Evolutionary conservation across 441 rosid genomes (phyloP).

Genomic region (Populus hybrid): DNA sequence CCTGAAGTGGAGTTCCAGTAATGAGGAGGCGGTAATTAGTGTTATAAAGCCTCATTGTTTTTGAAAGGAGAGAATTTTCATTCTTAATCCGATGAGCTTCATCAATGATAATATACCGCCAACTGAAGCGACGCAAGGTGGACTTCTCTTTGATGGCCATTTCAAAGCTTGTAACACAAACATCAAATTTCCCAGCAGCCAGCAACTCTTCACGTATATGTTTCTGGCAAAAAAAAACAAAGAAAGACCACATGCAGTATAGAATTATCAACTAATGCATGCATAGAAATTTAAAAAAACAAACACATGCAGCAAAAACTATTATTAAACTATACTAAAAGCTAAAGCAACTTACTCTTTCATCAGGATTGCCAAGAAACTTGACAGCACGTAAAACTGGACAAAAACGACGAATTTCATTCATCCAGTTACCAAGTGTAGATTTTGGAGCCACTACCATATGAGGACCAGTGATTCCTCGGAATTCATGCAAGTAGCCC

Average conservation of each 20-base stretch:
- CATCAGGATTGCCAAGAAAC: slow-evolving; percentile 99
- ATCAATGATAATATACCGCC: slow-evolving; percentile 97
- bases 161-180: slow-evolving; percentile 98
- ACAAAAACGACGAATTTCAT: slow-evolving; percentile 97
- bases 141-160: slow-evolving; percentile 99
- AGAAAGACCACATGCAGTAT: background rate
- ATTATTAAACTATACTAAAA: slow-evolving; percentile 9
- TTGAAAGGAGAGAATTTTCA: slow-evolving; percentile 95
- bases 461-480: slow-evolving; percentile 97
- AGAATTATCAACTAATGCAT: background rate
- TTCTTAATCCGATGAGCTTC: slow-evolving; percentile 99
- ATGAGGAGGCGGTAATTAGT: slow-evolving; percentile 97
- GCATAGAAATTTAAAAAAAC: background rate
- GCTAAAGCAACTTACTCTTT: slow-evolving; percentile 58
- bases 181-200: slow-evolving; percentile 98
- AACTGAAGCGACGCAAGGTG: slow-evolving; percentile 88
- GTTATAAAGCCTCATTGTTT: slow-evolving; percentile 92
- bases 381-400: slow-evolving; percentile 86
- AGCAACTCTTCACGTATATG: slow-evolving; percentile 88
- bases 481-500: slow-evolving; percentile 92
- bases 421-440: slow-evolving; percentile 99
- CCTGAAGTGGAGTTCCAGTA: slow-evolving; percentile 99
- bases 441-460: slow-evolving; percentile 99
- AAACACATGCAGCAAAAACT: background rate
- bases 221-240: slow-evolving; percentile 41